These are phyloP conservation scores for Pseudopithomyces maydicus DNA, from an alignment of 2,329 filamentous ascomycete species.

Conservation along the genomic window DNA sequence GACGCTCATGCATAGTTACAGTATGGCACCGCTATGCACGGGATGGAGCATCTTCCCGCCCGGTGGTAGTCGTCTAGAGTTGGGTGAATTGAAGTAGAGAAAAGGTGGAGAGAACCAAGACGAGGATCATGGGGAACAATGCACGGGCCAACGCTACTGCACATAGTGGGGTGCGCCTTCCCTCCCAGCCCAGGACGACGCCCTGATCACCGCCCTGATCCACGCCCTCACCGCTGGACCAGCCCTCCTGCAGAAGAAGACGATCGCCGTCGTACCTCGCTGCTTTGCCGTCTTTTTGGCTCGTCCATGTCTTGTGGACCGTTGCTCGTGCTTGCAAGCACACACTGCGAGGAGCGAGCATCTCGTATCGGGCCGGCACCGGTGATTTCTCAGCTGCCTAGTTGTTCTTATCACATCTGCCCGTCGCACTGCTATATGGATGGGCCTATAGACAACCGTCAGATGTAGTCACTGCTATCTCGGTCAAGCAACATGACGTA, in stretches of 20 bases:
- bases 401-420: neutral
- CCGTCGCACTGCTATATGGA: neutral
- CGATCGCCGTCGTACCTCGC: no score
- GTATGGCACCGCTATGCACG: neutral
- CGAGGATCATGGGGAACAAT: neutral
- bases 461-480: neutral
- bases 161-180: neutral
- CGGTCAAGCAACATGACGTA: neutral
- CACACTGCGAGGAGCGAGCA: neutral
- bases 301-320: neutral
- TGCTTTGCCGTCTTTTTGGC: neutral
- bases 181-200: neutral
- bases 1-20: neutral
- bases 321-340: neutral
- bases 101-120: neutral
- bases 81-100: neutral
- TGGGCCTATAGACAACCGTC: neutral
- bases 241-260: no score
- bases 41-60: neutral
- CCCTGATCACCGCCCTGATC: no score
- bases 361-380: neutral
- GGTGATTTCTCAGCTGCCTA: neutral
- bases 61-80: neutral
- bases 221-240: no score
- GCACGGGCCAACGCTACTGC: neutral